Conservation (phyloP, 129 eudicot species). For the Flaveria sonorensis region DNA sequence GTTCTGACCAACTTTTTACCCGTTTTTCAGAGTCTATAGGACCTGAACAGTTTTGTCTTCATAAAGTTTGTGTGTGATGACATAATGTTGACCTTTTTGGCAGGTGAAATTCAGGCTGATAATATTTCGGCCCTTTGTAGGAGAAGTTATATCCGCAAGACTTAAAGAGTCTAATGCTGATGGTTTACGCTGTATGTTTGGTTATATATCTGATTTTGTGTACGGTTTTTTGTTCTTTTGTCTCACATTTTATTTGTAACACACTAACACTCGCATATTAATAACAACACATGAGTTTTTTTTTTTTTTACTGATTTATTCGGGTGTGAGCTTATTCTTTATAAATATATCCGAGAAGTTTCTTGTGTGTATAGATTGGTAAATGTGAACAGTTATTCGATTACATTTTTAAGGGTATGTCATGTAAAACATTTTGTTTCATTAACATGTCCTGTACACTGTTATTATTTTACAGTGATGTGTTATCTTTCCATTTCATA, state of each 20-base stretch:
- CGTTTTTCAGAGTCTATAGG: background rate
- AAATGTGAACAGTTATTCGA: background rate
- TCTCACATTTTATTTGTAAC: background rate
- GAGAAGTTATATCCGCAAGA: constrained; percentile 77
- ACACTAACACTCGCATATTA: too few relatives aligned
- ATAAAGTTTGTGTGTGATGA: constrained; percentile 3
- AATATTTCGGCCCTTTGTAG: constrained; percentile 79
- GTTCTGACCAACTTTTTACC: background rate
- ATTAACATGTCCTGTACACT: background rate
- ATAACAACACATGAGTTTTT: background rate
- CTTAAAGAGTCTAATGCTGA: constrained; percentile 57
- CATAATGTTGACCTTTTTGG: constrained; percentile 13
- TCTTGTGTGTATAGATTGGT: constrained; percentile 9
- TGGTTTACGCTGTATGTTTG: constrained; percentile 71
- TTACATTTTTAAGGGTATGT: background rate
- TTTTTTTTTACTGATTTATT: background rate
- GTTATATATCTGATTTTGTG: background rate
- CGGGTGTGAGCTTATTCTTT: background rate
- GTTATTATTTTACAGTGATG: background rate
- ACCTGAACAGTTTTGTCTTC: background rate
- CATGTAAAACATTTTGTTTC: background rate
- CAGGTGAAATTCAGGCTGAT: constrained; percentile 88
- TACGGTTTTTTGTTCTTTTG: background rate
- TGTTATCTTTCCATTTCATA: background rate
- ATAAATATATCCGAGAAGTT: background rate